Evolutionary conservation across 1,284 basidiomycete species (phyloP).

Genomic region (Boletus smithii): DNA sequence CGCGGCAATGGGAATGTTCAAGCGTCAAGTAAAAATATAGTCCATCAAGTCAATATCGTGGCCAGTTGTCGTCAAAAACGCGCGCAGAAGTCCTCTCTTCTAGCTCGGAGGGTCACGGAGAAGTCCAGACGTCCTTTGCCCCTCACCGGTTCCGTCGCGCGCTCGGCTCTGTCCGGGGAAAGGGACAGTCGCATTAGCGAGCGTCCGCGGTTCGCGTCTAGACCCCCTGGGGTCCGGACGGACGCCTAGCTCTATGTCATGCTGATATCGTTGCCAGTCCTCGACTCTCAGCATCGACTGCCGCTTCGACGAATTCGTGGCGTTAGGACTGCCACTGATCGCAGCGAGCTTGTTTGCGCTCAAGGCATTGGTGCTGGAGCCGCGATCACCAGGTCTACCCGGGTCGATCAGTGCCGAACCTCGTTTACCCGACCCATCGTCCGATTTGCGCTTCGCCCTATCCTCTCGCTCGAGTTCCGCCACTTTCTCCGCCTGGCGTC

Average conservation of each 20-base stretch:
- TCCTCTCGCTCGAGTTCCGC: slow-evolving; percentile 48
- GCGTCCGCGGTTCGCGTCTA: slow-evolving; percentile 37
- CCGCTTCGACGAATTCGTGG: slow-evolving; percentile 50
- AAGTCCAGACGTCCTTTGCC: slow-evolving; percentile 15
- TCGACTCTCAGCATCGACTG: slow-evolving; percentile 75
- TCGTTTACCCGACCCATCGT: slow-evolving; percentile 37
- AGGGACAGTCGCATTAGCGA: slow-evolving; percentile 39
- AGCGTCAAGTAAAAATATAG: slow-evolving; percentile 12
- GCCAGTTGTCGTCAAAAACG: not conserved
- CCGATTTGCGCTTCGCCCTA: slow-evolving; percentile 44
- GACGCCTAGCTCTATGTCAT: slow-evolving; percentile 42
- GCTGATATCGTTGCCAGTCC: slow-evolving; percentile 75
- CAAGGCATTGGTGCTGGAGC: slow-evolving; percentile 48
- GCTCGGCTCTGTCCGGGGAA: slow-evolving; percentile 41
- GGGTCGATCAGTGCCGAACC: slow-evolving; percentile 27
- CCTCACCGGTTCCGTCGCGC: slow-evolving; percentile 30
- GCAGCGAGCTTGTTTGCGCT: slow-evolving; percentile 58
- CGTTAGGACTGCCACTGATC: slow-evolving; percentile 34
- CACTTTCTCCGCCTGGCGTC: slow-evolving; percentile 67
- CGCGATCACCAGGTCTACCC: slow-evolving; percentile 37
- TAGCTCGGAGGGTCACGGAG: slow-evolving; percentile 34
- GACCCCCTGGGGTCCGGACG: slow-evolving; percentile 29
- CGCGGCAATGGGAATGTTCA: not conserved
- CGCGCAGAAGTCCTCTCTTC: slow-evolving; percentile 8
- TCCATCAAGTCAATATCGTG: slow-evolving; percentile 20